A percentile compares a stretch with the other conserved stretches of the same genome.
These are phyloP conservation scores for Populus ilicifolia DNA, from an alignment of 345 rosid genomes.

Conservation along the genomic window DNA sequence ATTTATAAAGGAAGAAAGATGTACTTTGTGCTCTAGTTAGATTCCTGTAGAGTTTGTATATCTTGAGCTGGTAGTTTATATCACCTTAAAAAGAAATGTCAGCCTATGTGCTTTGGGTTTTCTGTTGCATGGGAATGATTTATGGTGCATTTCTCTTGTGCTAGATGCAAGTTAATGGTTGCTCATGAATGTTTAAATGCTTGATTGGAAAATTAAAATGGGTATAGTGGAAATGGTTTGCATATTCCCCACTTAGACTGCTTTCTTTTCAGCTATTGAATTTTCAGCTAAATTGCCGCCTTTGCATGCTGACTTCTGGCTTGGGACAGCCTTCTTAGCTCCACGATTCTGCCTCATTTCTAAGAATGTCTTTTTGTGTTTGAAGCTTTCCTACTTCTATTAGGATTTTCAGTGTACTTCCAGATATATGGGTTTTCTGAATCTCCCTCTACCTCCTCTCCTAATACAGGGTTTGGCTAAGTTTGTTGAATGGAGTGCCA, in stretches of 20 bases:
- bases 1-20: not conserved
- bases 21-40: not conserved
- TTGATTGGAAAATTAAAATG: not conserved
- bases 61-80: not conserved
- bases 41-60: not conserved
- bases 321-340: not conserved
- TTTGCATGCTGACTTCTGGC: not conserved
- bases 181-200: not conserved
- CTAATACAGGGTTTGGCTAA: constrained; percentile 77
- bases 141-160: not conserved
- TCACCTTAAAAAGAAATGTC: not conserved
- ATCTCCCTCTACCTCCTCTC: not conserved
- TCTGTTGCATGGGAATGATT: not conserved
- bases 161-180: not conserved
- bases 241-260: not conserved
- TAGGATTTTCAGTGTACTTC: not conserved
- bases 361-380: not conserved
- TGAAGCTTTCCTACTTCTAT: not conserved
- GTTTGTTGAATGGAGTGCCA: constrained; percentile 98
- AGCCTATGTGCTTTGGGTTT: not conserved
- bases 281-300: not conserved
- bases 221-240: not conserved
- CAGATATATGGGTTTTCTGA: not conserved
- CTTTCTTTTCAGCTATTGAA: not conserved
- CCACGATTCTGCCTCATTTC: not conserved